phyloP scores from a whole-genome alignment of 129 eudicot species.

The Deinandra increscens region DNA sequence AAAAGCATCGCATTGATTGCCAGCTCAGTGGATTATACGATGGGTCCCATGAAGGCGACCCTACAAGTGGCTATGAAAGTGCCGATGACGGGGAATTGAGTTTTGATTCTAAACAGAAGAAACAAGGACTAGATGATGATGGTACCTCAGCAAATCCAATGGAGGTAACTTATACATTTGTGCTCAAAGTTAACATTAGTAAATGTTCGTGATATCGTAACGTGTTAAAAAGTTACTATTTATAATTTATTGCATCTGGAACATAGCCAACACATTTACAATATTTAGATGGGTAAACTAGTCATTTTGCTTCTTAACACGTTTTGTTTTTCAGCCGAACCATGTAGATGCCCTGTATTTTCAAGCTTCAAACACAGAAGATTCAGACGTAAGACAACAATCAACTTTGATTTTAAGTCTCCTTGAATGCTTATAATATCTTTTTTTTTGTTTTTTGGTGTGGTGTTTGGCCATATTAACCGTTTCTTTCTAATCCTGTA shows the following conservation, averaged over 20 bases:
- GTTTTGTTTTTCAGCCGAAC: slow-evolving; percentile 32
- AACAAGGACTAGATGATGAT: slow-evolving; percentile 55
- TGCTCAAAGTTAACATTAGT: slow-evolving; percentile 7
- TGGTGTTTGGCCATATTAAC: background rate
- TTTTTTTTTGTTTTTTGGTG: background rate
- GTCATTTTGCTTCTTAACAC: background rate
- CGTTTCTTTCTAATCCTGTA: background rate
- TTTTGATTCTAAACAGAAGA: slow-evolving; percentile 61
- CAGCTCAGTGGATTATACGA: slow-evolving; percentile 52
- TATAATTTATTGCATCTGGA: background rate
- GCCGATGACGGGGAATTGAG: slow-evolving; percentile 66
- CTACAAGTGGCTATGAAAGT: slow-evolving; percentile 51
- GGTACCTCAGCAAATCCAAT: slow-evolving; percentile 50
- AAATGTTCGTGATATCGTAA: slow-evolving; percentile 5
- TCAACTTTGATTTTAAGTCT: background rate
- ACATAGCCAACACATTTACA: slow-evolving; percentile 9
- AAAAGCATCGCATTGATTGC: slow-evolving; percentile 76
- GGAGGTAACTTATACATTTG: slow-evolving; percentile 54
- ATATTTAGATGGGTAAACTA: background rate
- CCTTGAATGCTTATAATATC: background rate
- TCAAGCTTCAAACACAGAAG: slow-evolving; percentile 37
- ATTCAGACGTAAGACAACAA: slow-evolving; percentile 37
- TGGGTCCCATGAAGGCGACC: slow-evolving; percentile 52
- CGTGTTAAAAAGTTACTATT: background rate
- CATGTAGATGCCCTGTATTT: slow-evolving; percentile 33